Evolutionary conservation across 306 rosid species (phyloP).

Genomic region (Cicer arietinum): DNA sequence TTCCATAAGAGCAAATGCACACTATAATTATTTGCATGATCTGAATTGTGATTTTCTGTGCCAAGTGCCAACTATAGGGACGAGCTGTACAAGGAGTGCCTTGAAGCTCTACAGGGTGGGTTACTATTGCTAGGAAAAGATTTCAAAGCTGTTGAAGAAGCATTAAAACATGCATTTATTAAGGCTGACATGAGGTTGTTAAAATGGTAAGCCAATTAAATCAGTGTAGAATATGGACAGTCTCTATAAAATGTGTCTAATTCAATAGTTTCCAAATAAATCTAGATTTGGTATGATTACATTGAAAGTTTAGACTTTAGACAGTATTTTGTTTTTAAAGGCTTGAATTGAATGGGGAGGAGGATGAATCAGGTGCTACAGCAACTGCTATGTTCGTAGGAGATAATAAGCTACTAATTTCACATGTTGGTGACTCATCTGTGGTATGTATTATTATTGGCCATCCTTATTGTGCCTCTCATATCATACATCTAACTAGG

Average conservation of each 20-base stretch:
- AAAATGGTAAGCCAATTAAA: conserved; percentile 60
- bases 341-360: conserved; percentile 78
- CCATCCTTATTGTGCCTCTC: conserved; percentile 17
- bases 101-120: conserved; percentile 82
- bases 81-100: conserved; percentile 89
- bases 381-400: conserved; percentile 79
- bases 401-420: conserved; percentile 67
- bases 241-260: conserved; percentile 29
- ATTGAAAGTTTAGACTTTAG: conserved; percentile 71
- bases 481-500: conserved; percentile 16
- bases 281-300: conserved; percentile 47
- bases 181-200: conserved; percentile 69
- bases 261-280: conserved; percentile 42
- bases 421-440: conserved; percentile 91
- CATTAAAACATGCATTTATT: conserved; percentile 74
- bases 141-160: conserved; percentile 64
- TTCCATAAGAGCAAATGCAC: neutral
- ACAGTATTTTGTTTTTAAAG: conserved; percentile 71
- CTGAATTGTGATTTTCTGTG: conserved; percentile 43
- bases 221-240: neutral
- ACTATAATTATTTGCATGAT: neutral
- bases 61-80: conserved; percentile 62
- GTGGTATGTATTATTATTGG: conserved; percentile 60
- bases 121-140: conserved; percentile 64
- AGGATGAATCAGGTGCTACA: conserved; percentile 88